A percentile compares a stretch with the other conserved stretches of the same genome.
Evolutionary conservation across 805 yeast species (phyloP).

Genomic region (Wickerhamomyces mucosus): DNA sequence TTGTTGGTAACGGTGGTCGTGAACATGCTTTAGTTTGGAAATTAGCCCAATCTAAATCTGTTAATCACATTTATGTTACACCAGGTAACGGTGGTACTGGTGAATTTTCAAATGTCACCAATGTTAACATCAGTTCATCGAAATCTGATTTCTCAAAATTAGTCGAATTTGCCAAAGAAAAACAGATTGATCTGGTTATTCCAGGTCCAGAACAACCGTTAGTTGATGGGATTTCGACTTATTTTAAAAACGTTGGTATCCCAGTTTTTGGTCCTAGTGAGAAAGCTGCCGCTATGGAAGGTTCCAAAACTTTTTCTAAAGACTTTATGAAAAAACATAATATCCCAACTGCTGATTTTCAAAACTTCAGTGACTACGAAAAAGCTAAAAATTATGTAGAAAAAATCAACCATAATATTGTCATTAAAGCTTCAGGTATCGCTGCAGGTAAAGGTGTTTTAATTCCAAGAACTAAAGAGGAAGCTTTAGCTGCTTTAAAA

Average conservation of each 20-base stretch:
- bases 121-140: constrained; percentile 57
- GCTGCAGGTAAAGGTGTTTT: constrained; percentile 99
- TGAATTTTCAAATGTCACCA: constrained; percentile 45
- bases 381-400: constrained; percentile 66
- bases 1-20: constrained; percentile 97
- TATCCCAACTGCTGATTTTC: constrained; percentile 91
- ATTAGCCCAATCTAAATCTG: constrained; percentile 67
- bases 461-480: constrained; percentile 76
- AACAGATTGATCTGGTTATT: constrained; percentile 63
- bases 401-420: constrained; percentile 62
- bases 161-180: constrained; percentile 62
- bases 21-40: constrained; percentile 97
- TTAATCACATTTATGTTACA: constrained; percentile 72
- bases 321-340: constrained; percentile 85
- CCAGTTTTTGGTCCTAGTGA: constrained; percentile 96
- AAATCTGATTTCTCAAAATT: constrained; percentile 61
- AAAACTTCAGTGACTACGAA: constrained; percentile 69
- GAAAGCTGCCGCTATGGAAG: constrained; percentile 90
- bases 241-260: constrained; percentile 73
- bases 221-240: constrained; percentile 80
- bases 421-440: constrained; percentile 93
- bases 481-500: constrained; percentile 75
- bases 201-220: constrained; percentile 99
- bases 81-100: constrained; percentile 97
- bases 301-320: constrained; percentile 91